Conservation (phyloP, 345 rosid genomes). For the Ceriops tagal region DNA sequence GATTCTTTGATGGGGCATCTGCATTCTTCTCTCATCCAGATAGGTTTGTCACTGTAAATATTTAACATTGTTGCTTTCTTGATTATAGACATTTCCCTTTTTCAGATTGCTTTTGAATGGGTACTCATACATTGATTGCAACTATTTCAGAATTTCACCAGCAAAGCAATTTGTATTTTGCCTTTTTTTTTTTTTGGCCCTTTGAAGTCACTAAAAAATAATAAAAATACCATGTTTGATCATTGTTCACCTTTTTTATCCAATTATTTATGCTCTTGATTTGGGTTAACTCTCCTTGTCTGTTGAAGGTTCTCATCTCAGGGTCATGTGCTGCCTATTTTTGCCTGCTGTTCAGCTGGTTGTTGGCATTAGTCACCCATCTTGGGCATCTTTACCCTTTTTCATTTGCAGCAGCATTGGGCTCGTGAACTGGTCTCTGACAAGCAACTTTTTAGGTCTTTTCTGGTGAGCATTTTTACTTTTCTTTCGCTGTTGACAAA, state of each 20-base stretch:
- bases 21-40: constrained; percentile 28
- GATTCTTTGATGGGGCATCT: constrained; percentile 25
- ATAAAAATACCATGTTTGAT: too few relatives aligned
- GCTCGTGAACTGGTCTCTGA: constrained; percentile 51
- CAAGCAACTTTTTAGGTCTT: constrained; percentile 51
- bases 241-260: not conserved
- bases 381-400: constrained; percentile 59
- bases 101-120: too few relatives aligned
- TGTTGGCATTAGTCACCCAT: constrained; percentile 52
- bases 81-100: too few relatives aligned
- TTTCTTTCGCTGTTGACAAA: not conserved
- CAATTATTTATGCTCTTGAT: constrained; percentile 5
- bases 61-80: not conserved
- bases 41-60: constrained; percentile 31
- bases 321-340: constrained; percentile 43
- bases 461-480: constrained; percentile 35
- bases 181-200: too few relatives aligned
- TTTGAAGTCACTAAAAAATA: too few relatives aligned
- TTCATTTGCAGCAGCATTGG: constrained; percentile 50
- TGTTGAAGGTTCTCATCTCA: constrained; percentile 47
- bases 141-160: too few relatives aligned
- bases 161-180: too few relatives aligned
- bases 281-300: constrained; percentile 22
- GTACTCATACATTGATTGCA: too few relatives aligned
- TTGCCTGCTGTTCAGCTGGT: constrained; percentile 45